phyloP scores from a whole-genome alignment of 305 asterid species.

The Ruellia speciosa region DNA sequence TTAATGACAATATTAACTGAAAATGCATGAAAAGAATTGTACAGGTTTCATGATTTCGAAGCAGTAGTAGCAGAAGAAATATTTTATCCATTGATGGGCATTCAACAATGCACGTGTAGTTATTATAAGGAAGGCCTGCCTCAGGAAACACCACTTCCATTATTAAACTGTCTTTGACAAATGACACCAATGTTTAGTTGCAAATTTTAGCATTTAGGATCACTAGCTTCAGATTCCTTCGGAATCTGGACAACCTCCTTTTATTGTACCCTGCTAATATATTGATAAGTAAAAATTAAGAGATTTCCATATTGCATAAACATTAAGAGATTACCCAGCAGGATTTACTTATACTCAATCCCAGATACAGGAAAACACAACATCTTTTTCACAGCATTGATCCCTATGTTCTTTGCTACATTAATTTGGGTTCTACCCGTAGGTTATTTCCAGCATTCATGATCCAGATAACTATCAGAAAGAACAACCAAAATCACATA shows the following conservation, averaged over 20 bases:
- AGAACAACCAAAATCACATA: conserved; percentile 7
- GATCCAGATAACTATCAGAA: not conserved
- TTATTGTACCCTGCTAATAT: not conserved
- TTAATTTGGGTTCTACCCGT: not conserved
- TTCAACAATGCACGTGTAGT: not conserved
- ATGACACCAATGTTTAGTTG: not conserved
- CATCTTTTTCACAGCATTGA: conserved; percentile 2
- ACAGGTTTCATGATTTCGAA: not conserved
- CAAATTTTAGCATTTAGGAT: not conserved
- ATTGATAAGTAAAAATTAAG: not conserved
- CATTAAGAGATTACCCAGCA: not conserved
- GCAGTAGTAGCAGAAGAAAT: not conserved
- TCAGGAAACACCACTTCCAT: not conserved
- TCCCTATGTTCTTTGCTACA: not conserved
- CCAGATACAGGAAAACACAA: conserved; percentile 9
- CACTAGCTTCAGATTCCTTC: conserved; percentile 2
- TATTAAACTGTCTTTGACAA: not conserved
- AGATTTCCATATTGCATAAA: too few species aligned
- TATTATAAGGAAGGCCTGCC: not conserved
- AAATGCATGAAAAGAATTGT: conserved; percentile 6
- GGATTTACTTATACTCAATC: conserved; percentile 2
- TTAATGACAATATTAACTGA: not conserved
- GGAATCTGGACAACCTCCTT: not conserved
- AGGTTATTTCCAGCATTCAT: not conserved
- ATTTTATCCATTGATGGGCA: not conserved